These are phyloP conservation scores for Lentinula aciculospora DNA, from an alignment of 768 basidiomycete genomes.

Conservation along the genomic window DNA sequence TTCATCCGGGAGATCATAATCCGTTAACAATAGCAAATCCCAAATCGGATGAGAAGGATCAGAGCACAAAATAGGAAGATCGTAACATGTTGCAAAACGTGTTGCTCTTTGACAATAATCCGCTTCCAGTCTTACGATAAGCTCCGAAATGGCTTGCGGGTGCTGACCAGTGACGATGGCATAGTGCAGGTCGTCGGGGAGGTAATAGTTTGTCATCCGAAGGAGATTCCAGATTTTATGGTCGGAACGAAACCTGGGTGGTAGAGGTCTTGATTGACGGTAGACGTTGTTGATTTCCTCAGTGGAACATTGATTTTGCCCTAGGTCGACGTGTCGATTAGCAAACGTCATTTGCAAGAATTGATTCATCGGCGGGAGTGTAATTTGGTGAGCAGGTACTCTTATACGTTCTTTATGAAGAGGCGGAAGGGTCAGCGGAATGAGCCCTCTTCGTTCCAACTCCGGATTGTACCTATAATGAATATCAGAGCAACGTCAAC, in stretches of 20 bases:
- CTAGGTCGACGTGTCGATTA: too few relatives aligned
- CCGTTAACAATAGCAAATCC: background rate
- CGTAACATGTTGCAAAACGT: background rate
- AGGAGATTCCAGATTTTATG: background rate
- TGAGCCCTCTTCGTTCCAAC: background rate
- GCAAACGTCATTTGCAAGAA: background rate
- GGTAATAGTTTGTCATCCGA: background rate
- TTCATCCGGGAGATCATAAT: background rate
- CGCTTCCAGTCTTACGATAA: background rate
- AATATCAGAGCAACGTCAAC: background rate
- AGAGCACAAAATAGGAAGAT: background rate
- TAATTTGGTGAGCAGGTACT: background rate
- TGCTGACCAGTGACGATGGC: background rate
- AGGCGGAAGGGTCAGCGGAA: background rate
- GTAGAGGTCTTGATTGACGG: background rate
- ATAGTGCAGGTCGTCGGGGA: background rate
- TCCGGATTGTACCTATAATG: background rate
- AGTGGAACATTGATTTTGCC: too few relatives aligned
- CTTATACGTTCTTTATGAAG: background rate
- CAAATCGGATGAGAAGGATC: background rate
- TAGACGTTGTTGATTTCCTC: background rate
- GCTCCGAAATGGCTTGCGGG: background rate
- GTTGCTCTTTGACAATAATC: background rate
- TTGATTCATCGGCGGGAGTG: background rate
- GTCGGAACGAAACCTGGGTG: background rate